Evolutionary conservation across 352 stramenopile genomes (phyloP).

Genomic region (Phytophthora foliorum): DNA sequence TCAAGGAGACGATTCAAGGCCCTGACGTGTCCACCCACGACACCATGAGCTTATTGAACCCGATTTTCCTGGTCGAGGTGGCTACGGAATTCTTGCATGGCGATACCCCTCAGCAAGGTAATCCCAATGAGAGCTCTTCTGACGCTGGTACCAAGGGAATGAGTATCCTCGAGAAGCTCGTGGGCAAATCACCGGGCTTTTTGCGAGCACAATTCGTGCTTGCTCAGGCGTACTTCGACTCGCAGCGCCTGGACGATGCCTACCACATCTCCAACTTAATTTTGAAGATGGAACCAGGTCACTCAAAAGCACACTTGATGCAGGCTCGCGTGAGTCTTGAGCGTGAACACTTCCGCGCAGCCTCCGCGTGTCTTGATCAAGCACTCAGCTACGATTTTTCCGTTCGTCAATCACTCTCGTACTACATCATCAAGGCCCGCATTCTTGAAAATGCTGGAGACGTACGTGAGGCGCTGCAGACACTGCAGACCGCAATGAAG

Average conservation of each 20-base stretch:
- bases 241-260: constrained; percentile 79
- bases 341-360: constrained; percentile 76
- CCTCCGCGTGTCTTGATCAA: constrained; percentile 84
- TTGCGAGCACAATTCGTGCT: constrained; percentile 87
- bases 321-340: constrained; percentile 87
- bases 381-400: constrained; percentile 92
- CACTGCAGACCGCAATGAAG: constrained; percentile 86
- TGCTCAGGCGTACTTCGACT: constrained; percentile 82
- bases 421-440: constrained; percentile 91
- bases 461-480: constrained; percentile 81
- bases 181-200: constrained; percentile 86
- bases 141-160: constrained; percentile 50
- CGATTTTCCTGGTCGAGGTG: constrained; percentile 91
- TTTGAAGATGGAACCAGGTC: constrained; percentile 81
- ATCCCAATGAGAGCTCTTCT: constrained; percentile 12
- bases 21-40: constrained; percentile 78
- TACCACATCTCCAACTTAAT: constrained; percentile 80
- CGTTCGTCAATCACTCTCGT: constrained; percentile 84
- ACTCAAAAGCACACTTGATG: constrained; percentile 84
- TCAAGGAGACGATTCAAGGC: constrained; percentile 72
- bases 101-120: constrained; percentile 35
- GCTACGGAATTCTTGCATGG: constrained; percentile 80
- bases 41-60: constrained; percentile 85
- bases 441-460: constrained; percentile 82
- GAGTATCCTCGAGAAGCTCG: constrained; percentile 81